Base-by-base conservation (phyloP, 768 basidiomycete species). In the Leucogyrophana mollusca region DNA sequence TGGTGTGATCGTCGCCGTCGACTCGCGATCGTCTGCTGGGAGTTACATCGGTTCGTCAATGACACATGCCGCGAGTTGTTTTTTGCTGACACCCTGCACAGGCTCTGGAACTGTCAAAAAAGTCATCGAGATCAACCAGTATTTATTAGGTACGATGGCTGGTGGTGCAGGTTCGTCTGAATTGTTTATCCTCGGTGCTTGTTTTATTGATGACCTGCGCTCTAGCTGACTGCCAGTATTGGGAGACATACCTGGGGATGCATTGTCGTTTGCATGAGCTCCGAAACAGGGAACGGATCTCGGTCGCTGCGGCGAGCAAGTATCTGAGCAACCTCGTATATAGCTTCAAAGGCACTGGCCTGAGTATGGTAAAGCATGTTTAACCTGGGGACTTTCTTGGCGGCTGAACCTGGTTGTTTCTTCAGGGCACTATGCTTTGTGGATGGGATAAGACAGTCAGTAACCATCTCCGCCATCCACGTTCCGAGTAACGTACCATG, bases 401-500 rank as follows among this genome's bases (percentile, higher is more conserved):
- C 41, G 2, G 17, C 22, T 4, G n/a, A n/a, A 33, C 32, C n/a
- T 33, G 32, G n/a, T 33, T 33, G n/a, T 33, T 9, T n/a, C n/a
- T n/a, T n/a, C 49, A 78, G 78, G 82, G 82, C n/a, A 85, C 82
- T 1, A 85, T 85, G 82, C 79, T 85, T 46, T 82, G 80, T 54
- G 82, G 82, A 9, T 83, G 80, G 79, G 82, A 85, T 64, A 83
- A 83, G 68, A 83, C 80, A 4, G 74, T 74, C 47, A 24, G 72
- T 4, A 2, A 7, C 18, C 10, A 7, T 20, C 18, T 37, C 40
- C 20, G 30, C 36, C 8, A 37, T 37, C 16, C 21, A 17, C n/a
- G 7, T 30, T 6, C 17, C 25, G 18, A 17, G 20, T 42, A 20
- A 13, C 13, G 13, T 40, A 9, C n/a, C 25, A 35, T 43, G 39